A percentile compares a stretch with the other conserved stretches of the same genome.
These are phyloP conservation scores for Tricholoma terreum DNA, from an alignment of 768 basidiomycete species.

Conservation along the genomic window DNA sequence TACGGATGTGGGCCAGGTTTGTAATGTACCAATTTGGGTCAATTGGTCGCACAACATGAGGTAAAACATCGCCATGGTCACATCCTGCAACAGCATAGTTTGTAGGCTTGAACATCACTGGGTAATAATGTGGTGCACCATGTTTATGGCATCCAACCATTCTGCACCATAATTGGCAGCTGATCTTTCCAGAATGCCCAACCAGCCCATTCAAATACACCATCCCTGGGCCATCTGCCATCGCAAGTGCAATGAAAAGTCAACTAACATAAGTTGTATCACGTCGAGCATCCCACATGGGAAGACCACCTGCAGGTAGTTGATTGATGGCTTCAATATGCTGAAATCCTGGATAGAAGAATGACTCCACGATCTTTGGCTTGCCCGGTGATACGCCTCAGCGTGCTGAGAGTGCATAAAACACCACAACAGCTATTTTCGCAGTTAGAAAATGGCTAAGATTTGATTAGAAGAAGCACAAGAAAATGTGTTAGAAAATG, in stretches of 20 bases:
- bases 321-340: slow-evolving; percentile 25
- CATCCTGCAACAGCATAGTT: slow-evolving; percentile 19
- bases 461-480: too few species aligned
- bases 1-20: slow-evolving; percentile 9
- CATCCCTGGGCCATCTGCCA: slow-evolving; percentile 25
- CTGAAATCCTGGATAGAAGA: slow-evolving; percentile 21
- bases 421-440: too few species aligned
- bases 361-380: slow-evolving; percentile 28
- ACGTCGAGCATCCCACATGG: slow-evolving; percentile 14
- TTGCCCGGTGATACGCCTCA: too few species aligned
- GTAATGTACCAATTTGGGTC: slow-evolving; percentile 7
- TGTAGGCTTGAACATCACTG: slow-evolving; percentile 15
- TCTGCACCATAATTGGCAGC: slow-evolving; percentile 21
- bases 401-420: too few species aligned
- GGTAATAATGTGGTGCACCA: slow-evolving; percentile 19
- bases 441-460: too few species aligned
- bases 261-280: slow-evolving; percentile 6
- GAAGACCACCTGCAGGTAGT: slow-evolving; percentile 5
- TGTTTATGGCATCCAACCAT: slow-evolving; percentile 13
- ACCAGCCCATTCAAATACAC: slow-evolving; percentile 22
- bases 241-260: slow-evolving; percentile 16
- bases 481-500: too few species aligned
- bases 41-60: slow-evolving; percentile 1
- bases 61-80: slow-evolving; percentile 16
- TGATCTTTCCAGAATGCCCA: slow-evolving; percentile 20